These are phyloP conservation scores for Taiwanofungus camphoratus DNA, from an alignment of 1,284 basidiomycete species.

Conservation along the genomic window DNA sequence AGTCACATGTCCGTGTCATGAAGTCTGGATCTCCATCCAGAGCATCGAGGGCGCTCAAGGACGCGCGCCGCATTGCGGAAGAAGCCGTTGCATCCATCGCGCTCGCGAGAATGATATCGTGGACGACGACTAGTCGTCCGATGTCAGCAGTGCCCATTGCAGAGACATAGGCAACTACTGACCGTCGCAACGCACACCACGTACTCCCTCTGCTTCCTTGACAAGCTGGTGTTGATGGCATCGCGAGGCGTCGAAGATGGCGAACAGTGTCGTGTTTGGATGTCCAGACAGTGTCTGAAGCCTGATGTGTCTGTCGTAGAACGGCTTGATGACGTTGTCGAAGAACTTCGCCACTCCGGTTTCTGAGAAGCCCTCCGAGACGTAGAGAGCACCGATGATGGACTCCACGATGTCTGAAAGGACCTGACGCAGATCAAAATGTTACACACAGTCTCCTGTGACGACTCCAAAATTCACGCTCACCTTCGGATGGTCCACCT, in stretches of 20 bases:
- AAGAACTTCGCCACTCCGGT: conserved; percentile 59
- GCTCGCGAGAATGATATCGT: conserved; percentile 56
- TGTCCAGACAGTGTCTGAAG: conserved; percentile 66
- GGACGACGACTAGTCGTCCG: conserved; percentile 48
- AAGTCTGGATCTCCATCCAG: conserved; percentile 59
- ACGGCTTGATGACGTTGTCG: conserved; percentile 60
- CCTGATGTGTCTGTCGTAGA: conserved; percentile 67
- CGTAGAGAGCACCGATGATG: conserved; percentile 66
- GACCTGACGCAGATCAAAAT: conserved; percentile 34
- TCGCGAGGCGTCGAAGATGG: conserved; percentile 61
- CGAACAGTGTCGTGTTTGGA: conserved; percentile 68
- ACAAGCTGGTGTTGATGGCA: conserved; percentile 57
- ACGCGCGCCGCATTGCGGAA: conserved; percentile 53
- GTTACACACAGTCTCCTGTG: background rate
- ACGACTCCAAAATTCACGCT: background rate
- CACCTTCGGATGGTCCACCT: conserved; percentile 72
- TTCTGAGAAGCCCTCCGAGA: conserved; percentile 64
- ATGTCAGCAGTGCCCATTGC: conserved; percentile 1
- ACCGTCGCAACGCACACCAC: conserved; percentile 20
- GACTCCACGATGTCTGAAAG: conserved; percentile 76
- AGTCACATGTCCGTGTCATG: conserved; percentile 58
- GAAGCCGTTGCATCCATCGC: conserved; percentile 43
- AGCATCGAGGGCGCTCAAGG: conserved; percentile 55
- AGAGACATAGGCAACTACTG: background rate
- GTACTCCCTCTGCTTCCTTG: conserved; percentile 30